Base-by-base conservation (phyloP, 306 rosid genomes). In the Alnus glutinosa region DNA sequence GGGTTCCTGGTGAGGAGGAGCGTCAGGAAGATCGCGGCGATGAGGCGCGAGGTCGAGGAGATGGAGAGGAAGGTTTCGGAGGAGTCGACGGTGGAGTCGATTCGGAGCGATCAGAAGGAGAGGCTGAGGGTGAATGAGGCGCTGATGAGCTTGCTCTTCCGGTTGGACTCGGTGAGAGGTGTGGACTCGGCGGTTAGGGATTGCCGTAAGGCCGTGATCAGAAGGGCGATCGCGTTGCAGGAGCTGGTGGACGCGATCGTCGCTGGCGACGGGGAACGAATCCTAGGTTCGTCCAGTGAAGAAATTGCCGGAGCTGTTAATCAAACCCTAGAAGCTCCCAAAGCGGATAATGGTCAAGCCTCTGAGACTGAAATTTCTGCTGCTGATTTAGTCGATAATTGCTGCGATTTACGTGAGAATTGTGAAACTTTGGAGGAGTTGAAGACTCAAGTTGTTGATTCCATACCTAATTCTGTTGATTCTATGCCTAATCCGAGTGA, bases 121-220 rank as follows among this genome's bases (percentile, higher is more conserved):
- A 87, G 87, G 73, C 15, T 90, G 70, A 90, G 57, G 84, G 74
- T 89, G 0, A 79, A 57, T 5, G 97, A 92, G 85, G 85, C 80
- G 15, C 77, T 92, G 73, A 92, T 90, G 97, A 90, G 77, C 78
- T 80, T 92, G 85, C 87, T 94, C 2, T 80, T 90, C 1, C 79
- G 68, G 78, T 83, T 94, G 82, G 97, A 92, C 55, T 88, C 90
- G 4, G 90, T 92, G 61, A 87, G 75, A 50, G 89, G 89, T 4
- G 80, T 89, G 47, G 84, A 83, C 39, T 51, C 77, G 12, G 92
- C 90, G 0, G 86, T 94, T 42, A 89, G 97, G 82, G 92, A 80
- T 2, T 81, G 82, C 36, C 77, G 97, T 54, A 94, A 83, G 85
- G 58, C 85, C 0, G 85, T 87, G 54, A 86, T 90, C n/a, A 89